phyloP scores from a whole-genome alignment of 164 flowering plant genomes.

The Umbilicus rupestris region DNA sequence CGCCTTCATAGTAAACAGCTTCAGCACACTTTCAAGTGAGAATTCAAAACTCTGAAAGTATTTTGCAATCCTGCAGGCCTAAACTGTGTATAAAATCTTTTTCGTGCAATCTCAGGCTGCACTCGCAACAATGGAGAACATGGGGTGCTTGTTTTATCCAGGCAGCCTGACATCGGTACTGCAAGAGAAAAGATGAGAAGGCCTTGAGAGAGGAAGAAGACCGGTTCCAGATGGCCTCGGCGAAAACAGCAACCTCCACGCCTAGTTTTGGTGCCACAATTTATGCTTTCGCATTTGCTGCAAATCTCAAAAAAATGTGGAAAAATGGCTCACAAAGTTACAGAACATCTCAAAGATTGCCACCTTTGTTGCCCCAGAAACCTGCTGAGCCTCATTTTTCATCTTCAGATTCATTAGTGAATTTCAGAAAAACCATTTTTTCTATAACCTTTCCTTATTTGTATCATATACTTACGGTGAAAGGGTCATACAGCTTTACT shows the following conservation, averaged over 20 bases:
- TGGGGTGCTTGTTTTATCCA: conserved; percentile 30
- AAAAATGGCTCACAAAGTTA: conserved; percentile 9
- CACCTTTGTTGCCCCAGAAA: conserved; percentile 18
- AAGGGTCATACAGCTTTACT: too few relatives aligned
- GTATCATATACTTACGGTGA: too few relatives aligned
- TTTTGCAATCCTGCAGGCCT: not conserved
- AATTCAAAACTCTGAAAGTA: not conserved
- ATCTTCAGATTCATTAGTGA: conserved; percentile 6
- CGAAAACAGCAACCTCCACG: conserved; percentile 11
- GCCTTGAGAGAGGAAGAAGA: conserved; percentile 19
- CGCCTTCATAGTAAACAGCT: conserved; percentile 70
- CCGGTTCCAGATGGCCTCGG: conserved; percentile 15
- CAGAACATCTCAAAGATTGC: conserved; percentile 10
- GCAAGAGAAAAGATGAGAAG: conserved; percentile 15
- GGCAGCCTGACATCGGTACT: conserved; percentile 25
- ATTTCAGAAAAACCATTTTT: not conserved
- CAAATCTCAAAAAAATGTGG: conserved; percentile 16
- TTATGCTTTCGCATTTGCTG: conserved; percentile 23
- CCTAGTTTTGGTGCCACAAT: conserved; percentile 27
- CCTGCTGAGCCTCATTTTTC: conserved; percentile 30
- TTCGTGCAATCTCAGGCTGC: conserved; percentile 14
- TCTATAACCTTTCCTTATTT: not conserved
- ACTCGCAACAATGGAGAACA: conserved; percentile 35
- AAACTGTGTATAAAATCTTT: too few relatives aligned
- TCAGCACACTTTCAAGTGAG: conserved; percentile 52